Evolutionary conservation across 1,284 basidiomycete species (phyloP), one percentile per base, ranked within the genome.

Genomic region (Ceratobasidium sp.): DNA sequence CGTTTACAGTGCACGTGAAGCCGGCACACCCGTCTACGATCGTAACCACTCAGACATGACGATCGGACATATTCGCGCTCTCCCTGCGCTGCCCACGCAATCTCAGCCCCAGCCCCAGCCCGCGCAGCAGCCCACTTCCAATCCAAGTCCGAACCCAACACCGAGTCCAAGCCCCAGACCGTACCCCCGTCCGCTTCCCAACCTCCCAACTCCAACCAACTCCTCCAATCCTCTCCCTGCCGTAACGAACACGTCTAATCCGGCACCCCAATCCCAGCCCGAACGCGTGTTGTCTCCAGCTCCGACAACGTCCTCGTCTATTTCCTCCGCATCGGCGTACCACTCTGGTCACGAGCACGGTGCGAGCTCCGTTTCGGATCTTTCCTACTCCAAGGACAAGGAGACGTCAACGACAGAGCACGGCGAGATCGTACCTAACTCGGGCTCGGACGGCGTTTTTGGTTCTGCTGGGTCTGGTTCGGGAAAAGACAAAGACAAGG

Each of bases 11-110:
- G 36, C 36, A 41, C 36, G 36, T 4, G 6, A 41, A 41, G 65
- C 36, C 7, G 67, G 67, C 41, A 71, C 67, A 31, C 67, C 67
- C 22, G 53, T 71, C 3, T 71, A 71, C 67, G 67, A 71, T 27
- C 41, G 67, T n/a, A n/a, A 33, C 0, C 22, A 45, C 14, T 24
- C 36, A 33, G 36, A 54, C 3, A 67, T 56, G 65, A 36, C 65
- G 22, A 67, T 47, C 54, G 36, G 51, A 8, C 65, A 67, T 19
- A 47, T 71, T 24, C 67, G 45, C 41, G 44, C 67, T 5, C 44
- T 71, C 15, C 54, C 54, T 24, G 15, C 22, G 54, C 54, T 56
- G 54, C 67, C 67, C 29, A 57, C 56, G 2, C 50, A 51, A 24
- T 51, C 24, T 51, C 19, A 19, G 15, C 50, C 50, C 50, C 50